Percentiles rank a stretch among this genome's conserved stretches.
Conservation (phyloP, 805 yeast genomes). For the Ogataea minuta region DNA sequence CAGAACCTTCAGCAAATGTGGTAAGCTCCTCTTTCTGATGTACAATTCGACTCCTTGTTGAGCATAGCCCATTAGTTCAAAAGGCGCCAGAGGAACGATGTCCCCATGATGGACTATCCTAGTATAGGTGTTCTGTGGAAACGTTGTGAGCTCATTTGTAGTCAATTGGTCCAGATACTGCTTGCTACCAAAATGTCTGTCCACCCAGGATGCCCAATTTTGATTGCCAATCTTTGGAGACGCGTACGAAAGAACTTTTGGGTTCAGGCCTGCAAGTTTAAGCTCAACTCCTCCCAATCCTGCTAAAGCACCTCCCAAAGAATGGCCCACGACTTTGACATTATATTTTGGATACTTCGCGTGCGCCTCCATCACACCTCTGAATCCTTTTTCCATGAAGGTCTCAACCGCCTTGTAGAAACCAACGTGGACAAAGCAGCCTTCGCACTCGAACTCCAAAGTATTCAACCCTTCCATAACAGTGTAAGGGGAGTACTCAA, state of each 20-base stretch:
- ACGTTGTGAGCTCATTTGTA: background rate
- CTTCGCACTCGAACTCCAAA: slow-evolving; percentile 38
- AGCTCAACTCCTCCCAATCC: slow-evolving; percentile 62
- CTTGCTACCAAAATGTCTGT: slow-evolving; percentile 45
- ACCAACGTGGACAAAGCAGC: slow-evolving; percentile 65
- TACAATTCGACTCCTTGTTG: slow-evolving; percentile 54
- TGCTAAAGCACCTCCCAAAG: slow-evolving; percentile 66
- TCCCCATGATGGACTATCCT: slow-evolving; percentile 61
- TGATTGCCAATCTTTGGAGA: slow-evolving; percentile 64
- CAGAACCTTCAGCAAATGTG: slow-evolving; percentile 30
- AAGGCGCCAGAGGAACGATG: slow-evolving; percentile 59
- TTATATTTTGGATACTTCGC: slow-evolving; percentile 45
- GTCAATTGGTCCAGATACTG: background rate
- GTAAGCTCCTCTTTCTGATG: slow-evolving; percentile 38
- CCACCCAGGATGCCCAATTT: slow-evolving; percentile 49
- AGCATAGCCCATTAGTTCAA: slow-evolving; percentile 36
- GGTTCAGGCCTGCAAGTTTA: slow-evolving; percentile 49
- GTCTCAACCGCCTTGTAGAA: slow-evolving; percentile 47
- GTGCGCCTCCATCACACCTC: slow-evolving; percentile 35
- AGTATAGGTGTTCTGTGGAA: slow-evolving; percentile 38
- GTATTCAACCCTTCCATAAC: slow-evolving; percentile 22
- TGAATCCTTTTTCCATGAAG: slow-evolving; percentile 39
- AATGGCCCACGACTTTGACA: slow-evolving; percentile 65
- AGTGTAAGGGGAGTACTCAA: slow-evolving; percentile 43
- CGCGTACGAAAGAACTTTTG: slow-evolving; percentile 58